Percentiles rank a stretch among this genome's conserved stretches.
Conservation (phyloP, 805 yeast genomes). For the Ogataea sp. region DNA sequence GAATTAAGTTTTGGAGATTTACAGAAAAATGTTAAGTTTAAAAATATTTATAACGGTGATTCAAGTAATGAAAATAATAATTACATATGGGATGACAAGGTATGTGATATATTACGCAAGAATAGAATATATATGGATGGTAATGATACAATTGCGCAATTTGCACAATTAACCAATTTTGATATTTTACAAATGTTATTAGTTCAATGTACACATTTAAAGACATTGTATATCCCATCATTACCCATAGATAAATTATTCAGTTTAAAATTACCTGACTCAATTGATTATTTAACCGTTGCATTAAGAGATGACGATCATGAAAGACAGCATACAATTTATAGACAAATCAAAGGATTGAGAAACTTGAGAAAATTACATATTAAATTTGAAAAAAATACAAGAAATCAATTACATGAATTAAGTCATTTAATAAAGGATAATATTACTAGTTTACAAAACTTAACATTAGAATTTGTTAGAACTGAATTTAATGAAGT, state of each 20-base stretch:
- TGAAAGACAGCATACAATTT: too few species aligned
- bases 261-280: background rate
- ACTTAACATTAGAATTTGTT: slow-evolving; percentile 6
- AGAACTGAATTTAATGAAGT: slow-evolving; percentile 17
- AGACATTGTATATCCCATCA: background rate
- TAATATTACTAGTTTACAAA: slow-evolving; percentile 7
- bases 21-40: background rate
- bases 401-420: slow-evolving; percentile 9
- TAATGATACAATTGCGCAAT: too few species aligned
- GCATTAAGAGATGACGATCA: background rate
- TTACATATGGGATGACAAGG: background rate
- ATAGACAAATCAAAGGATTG: too few species aligned
- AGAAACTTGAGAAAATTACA: slow-evolving; percentile 8
- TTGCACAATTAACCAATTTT: background rate
- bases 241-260: background rate
- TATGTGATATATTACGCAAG: background rate
- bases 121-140: too few species aligned
- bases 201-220: background rate
- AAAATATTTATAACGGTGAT: background rate
- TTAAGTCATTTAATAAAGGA: slow-evolving; percentile 3
- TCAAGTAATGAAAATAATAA: background rate
- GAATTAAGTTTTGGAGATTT: background rate
- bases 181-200: background rate
- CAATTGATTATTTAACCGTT: background rate
- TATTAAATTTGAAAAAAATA: slow-evolving; percentile 13